phyloP scores from a whole-genome alignment of 495 filamentous ascomycete species.

The Astrocystis sublimbata region DNA sequence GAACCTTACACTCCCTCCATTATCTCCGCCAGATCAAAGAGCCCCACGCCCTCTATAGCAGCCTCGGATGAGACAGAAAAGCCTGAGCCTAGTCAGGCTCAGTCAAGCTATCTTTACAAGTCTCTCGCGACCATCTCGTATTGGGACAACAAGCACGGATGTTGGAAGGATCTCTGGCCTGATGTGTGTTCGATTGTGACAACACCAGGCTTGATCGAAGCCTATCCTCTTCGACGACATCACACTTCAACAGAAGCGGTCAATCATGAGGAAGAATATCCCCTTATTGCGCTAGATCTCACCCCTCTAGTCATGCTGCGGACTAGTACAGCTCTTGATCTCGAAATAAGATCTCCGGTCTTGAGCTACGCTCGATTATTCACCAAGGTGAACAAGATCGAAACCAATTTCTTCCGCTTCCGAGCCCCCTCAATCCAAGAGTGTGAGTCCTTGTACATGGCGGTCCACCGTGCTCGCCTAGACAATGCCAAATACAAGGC shows the following conservation, averaged over 20 bases:
- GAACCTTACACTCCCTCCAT: slow-evolving; percentile 28
- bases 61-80: slow-evolving; percentile 67
- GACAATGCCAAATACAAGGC: slow-evolving; percentile 88
- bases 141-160: slow-evolving; percentile 75
- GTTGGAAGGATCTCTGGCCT: slow-evolving; percentile 76
- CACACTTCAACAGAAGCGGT: slow-evolving; percentile 30
- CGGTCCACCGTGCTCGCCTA: slow-evolving; percentile 80
- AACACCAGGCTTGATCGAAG: slow-evolving; percentile 83
- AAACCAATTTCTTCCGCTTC: slow-evolving; percentile 63
- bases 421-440: slow-evolving; percentile 76
- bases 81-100: slow-evolving; percentile 46
- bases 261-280: slow-evolving; percentile 45
- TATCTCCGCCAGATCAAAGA: slow-evolving; percentile 42
- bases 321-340: slow-evolving; percentile 86
- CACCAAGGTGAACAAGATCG: slow-evolving; percentile 71
- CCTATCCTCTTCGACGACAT: slow-evolving; percentile 62
- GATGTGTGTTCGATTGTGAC: slow-evolving; percentile 78
- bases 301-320: slow-evolving; percentile 87
- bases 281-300: slow-evolving; percentile 77
- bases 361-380: slow-evolving; percentile 57
- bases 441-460: slow-evolving; percentile 74
- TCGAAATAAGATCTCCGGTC: slow-evolving; percentile 85
- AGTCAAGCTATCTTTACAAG: slow-evolving; percentile 56
- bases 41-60: slow-evolving; percentile 73
- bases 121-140: slow-evolving; percentile 77